A percentile compares a stretch with the other conserved stretches of the same genome.
Evolutionary conservation across 768 basidiomycete genomes (phyloP).

Genomic region (Lepiota brunneoincarnata): DNA sequence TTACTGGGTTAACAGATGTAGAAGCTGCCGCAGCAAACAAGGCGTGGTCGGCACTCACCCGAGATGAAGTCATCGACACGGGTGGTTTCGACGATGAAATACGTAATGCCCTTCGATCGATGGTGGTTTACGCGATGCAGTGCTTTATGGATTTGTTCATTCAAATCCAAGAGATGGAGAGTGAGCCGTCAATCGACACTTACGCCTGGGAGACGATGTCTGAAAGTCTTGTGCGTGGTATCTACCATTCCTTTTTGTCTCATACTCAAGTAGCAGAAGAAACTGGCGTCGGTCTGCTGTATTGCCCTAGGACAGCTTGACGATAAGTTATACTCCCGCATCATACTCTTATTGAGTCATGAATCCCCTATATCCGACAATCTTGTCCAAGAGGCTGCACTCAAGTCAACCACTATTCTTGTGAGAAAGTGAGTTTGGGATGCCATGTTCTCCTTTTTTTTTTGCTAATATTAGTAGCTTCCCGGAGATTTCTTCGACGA

Average conservation of each 20-base stretch:
- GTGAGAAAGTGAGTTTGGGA: constrained; percentile 67
- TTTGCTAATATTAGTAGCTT: constrained; percentile 49
- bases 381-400: constrained; percentile 84
- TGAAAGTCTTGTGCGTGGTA: constrained; percentile 68
- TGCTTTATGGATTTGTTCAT: constrained; percentile 74
- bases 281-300: constrained; percentile 82
- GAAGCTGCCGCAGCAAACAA: constrained; percentile 85
- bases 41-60: constrained; percentile 73
- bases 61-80: constrained; percentile 42
- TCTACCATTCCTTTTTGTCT: neutral
- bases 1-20: constrained; percentile 28
- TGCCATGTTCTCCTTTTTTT: neutral
- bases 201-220: constrained; percentile 94
- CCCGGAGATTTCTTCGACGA: constrained; percentile 68
- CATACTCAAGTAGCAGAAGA: constrained; percentile 40
- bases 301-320: constrained; percentile 70
- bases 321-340: constrained; percentile 60
- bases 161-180: constrained; percentile 82
- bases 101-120: constrained; percentile 39
- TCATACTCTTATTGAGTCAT: constrained; percentile 76
- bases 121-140: constrained; percentile 63
- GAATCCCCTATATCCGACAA: constrained; percentile 80
- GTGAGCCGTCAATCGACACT: constrained; percentile 77
- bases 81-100: constrained; percentile 36
- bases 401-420: constrained; percentile 81